These are phyloP conservation scores for Geotrichum restrictum DNA, from an alignment of 1,139 yeast species.

Conservation along the genomic window DNA sequence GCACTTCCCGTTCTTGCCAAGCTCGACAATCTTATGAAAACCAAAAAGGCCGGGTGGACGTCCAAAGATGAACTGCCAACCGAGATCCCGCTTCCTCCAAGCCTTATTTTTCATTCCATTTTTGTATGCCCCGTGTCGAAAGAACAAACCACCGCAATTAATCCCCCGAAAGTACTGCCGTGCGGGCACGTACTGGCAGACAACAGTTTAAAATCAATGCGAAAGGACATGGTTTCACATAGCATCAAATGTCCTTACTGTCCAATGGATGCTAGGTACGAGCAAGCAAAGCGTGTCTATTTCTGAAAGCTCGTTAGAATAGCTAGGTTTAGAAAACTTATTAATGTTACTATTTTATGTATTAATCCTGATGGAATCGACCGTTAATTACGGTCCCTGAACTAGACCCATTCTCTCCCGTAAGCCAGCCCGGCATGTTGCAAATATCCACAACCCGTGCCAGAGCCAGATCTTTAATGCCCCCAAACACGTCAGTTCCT, in stretches of 20 bases:
- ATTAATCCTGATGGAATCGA: slow-evolving; percentile 30
- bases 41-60: slow-evolving; percentile 54
- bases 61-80: slow-evolving; percentile 56
- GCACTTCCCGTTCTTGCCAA: slow-evolving; percentile 72
- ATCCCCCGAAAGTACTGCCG: slow-evolving; percentile 61
- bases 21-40: slow-evolving; percentile 50
- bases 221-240: slow-evolving; percentile 35
- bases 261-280: slow-evolving; percentile 43
- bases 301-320: slow-evolving; percentile 29
- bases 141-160: slow-evolving; percentile 63
- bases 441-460: slow-evolving; percentile 51
- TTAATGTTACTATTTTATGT: too few relatives aligned
- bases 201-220: slow-evolving; percentile 46
- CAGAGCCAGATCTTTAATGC: slow-evolving; percentile 68
- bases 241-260: slow-evolving; percentile 68
- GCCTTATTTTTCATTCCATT: slow-evolving; percentile 66
- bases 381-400: slow-evolving; percentile 52
- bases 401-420: slow-evolving; percentile 65
- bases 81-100: slow-evolving; percentile 52
- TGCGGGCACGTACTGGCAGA: slow-evolving; percentile 61
- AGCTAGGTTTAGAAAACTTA: too few relatives aligned
- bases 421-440: slow-evolving; percentile 67
- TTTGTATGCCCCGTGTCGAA: slow-evolving; percentile 89
- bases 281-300: slow-evolving; percentile 32
- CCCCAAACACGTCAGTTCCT: slow-evolving; percentile 79